phyloP scores from a whole-genome alignment of 75 land plant species.

The Sequoiadendron giganteum region DNA sequence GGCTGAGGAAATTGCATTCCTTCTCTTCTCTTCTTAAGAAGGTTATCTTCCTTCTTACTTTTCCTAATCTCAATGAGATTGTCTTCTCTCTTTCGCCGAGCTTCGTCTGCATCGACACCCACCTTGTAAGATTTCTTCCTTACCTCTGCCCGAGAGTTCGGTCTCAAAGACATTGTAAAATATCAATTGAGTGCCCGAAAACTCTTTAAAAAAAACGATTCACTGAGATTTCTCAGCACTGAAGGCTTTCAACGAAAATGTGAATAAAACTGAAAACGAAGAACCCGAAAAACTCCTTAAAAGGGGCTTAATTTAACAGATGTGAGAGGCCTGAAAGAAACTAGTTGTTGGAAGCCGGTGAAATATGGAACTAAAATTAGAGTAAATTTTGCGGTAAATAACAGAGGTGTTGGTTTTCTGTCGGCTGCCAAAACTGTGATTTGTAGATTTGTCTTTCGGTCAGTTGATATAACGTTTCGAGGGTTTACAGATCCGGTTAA shows the following conservation, averaged over 20 bases:
- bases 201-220: neutral
- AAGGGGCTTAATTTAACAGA: neutral
- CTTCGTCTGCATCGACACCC: constrained; percentile 73
- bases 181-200: neutral
- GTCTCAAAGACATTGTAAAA: constrained; percentile 63
- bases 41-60: constrained; percentile 71
- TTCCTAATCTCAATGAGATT: constrained; percentile 89
- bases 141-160: constrained; percentile 54
- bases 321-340: neutral
- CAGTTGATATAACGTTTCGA: neutral
- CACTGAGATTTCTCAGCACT: neutral
- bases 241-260: neutral
- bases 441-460: neutral
- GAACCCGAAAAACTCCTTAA: neutral
- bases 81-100: constrained; percentile 66
- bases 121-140: constrained; percentile 68
- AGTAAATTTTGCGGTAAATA: neutral
- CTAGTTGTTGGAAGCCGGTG: neutral
- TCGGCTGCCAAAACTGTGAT: neutral
- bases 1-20: constrained; percentile 49
- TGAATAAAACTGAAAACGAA: neutral
- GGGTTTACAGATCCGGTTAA: neutral
- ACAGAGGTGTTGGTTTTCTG: neutral
- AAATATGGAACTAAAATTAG: neutral
- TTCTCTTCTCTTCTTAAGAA: constrained; percentile 77